phyloP scores from a whole-genome alignment of 495 filamentous ascomycete genomes.

The Staphylotrichum tortipilum region DNA sequence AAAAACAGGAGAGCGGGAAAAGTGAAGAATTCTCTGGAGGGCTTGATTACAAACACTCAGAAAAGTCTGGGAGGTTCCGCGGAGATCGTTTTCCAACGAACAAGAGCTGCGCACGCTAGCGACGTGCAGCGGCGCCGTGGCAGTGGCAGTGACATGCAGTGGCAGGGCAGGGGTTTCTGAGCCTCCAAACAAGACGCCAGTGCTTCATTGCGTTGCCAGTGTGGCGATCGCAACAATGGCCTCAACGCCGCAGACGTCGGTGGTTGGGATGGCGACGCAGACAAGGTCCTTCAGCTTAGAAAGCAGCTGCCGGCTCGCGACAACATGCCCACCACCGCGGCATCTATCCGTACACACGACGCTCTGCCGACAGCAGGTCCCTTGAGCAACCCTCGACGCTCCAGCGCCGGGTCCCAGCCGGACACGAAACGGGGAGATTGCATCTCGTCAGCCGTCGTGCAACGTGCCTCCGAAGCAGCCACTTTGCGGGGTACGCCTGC shows the following conservation, averaged over 20 bases:
- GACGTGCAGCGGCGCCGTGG: background rate
- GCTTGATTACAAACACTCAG: too few relatives aligned
- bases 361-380: background rate
- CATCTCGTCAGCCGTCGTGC: conserved; percentile 4
- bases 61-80: too few relatives aligned
- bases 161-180: too few relatives aligned
- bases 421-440: background rate
- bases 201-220: too few relatives aligned
- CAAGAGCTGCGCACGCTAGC: background rate
- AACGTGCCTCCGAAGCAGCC: conserved; percentile 13
- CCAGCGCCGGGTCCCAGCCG: background rate
- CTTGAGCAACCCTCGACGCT: background rate
- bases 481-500: conserved; percentile 8
- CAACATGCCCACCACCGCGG: background rate
- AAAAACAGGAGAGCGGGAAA: too few relatives aligned
- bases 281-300: background rate
- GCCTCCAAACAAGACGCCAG: too few relatives aligned
- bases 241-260: background rate
- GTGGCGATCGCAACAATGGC: too few relatives aligned
- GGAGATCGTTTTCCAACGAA: background rate
- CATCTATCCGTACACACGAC: background rate
- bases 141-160: too few relatives aligned
- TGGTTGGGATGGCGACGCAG: background rate
- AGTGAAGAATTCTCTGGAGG: too few relatives aligned
- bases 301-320: background rate